Evolutionary conservation across 2,329 filamentous ascomycete genomes (phyloP), one percentile per base, ranked within the genome.

Genomic region (Fusarium neocosmosporiellum): DNA sequence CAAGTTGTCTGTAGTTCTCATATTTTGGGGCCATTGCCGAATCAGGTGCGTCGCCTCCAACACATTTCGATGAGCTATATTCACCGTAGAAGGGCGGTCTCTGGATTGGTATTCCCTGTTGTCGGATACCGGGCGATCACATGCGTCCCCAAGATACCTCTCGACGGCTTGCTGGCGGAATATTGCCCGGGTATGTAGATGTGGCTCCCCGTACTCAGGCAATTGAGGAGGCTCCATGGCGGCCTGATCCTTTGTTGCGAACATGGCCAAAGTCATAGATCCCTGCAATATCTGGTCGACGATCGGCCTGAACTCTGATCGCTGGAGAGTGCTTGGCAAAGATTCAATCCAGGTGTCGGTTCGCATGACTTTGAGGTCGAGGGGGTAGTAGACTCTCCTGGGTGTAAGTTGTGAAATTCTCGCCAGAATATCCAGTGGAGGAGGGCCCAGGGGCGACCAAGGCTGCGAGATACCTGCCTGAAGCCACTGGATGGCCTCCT

Each of bases 401-500:
- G 81, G 73, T 36, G 76, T 73, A 67, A 87, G 41, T 11, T 58
- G 34, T 3, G 73, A 62, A 31, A 78, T 74, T 1, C 10, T 55
- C 22, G 31, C 33, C 24, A 77, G 36, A 9, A 72, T 36, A 2
- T 1, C 7, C 24, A 74, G 29, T 7, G 72, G 58, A 27, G 57
- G 57, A 1, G 48, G 27, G 2, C 53, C 58, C 1, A 87, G 59
- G 1, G 83, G 80, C 0, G 67, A 74, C 86, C 86, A 89, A 1
- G 87, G 86, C 41, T 88, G 86, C 36, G 85, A 87, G 14, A 80
- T 80, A 0, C 86, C 88, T 0, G 88, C 88, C 18, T 80, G 76
- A 0, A 92, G 80, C 58, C 83, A 84, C 2, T 83, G 78, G 0
- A 91, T 67, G 0, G 88, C 86, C 75, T 92, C 89, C 74, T 93